Evolutionary conservation across 2,329 filamentous ascomycete genomes (phyloP), one percentile per base, ranked within the genome.

Genomic region (Penicillium vulpinum): DNA sequence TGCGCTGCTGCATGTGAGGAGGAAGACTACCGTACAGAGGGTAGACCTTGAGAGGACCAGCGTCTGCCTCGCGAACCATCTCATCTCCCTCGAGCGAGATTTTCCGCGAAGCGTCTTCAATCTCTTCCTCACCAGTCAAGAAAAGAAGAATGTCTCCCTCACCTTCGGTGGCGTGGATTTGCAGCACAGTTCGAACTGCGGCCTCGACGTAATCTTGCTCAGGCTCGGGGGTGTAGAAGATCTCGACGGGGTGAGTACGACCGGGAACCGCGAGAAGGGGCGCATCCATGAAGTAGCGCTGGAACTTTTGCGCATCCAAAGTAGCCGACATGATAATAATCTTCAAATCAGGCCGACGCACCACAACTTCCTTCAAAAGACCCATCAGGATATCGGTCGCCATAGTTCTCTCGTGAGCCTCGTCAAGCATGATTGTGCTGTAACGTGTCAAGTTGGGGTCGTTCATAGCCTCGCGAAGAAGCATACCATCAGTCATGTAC

Each of bases 401-500:
- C 60, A 99, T 87, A 0, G 94, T 99, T 74, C 95, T 87, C 78
- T 99, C 94, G 86, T 99, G 94, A 53, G 95, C 94, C 76, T 99
- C 94, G 75, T 99, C 94, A 60, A 99, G 88, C 76, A 99, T 97
- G 73, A 99, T 97, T 69, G 91, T 95, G 81, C 91, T 94, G 79
- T 99, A 99, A 53, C 92, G 89, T 49, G 85, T 88, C 78, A 99
- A 85, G 67, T 95, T 85, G 70, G 92, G 90, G 75, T 99, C 94
- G 76, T 97, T 88, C 88, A 99, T 96, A 56, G 94, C 92, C 78
- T 99, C 94, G 70, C 94, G 83, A 70, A 97, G 83, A 69, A 99
- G 86, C 89, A 99, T 97, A 85, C 95, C 95, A 72, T 99, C 94
- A 43, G 95, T 99, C 94, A 99, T 99, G 81, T 99, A 99, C 81